A percentile compares a stretch with the other conserved stretches of the same genome.
phyloP scores from a whole-genome alignment of 345 rosid genomes.

The Syzygium jambos region DNA sequence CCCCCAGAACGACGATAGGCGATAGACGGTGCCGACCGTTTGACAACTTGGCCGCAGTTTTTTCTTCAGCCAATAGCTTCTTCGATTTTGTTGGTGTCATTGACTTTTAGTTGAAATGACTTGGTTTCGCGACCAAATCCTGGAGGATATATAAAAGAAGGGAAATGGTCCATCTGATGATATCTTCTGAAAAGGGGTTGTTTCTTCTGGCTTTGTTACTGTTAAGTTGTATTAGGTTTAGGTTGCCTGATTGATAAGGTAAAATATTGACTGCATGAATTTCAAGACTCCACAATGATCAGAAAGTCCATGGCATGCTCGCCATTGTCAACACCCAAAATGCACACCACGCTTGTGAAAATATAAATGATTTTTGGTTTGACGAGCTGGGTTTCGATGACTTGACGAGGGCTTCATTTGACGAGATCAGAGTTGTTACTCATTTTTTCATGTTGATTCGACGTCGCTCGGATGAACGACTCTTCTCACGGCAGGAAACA shows the following conservation, averaged over 20 bases:
- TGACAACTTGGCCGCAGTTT: neutral
- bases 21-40: neutral
- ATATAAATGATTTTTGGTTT: neutral
- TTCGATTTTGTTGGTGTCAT: neutral
- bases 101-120: neutral
- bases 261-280: neutral
- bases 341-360: neutral
- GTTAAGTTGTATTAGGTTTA: neutral
- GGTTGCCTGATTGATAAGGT: neutral
- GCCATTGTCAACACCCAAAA: neutral
- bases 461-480: neutral
- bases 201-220: neutral
- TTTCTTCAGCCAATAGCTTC: neutral
- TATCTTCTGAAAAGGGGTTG: neutral
- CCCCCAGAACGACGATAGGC: neutral
- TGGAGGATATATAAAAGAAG: neutral
- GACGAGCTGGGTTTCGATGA: neutral
- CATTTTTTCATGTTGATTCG: neutral
- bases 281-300: neutral
- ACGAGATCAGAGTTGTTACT: neutral
- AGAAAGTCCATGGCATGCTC: neutral
- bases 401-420: neutral
- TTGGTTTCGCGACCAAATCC: neutral
- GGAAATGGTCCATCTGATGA: neutral
- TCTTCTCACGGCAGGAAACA: neutral